Base-by-base conservation (phyloP, 768 basidiomycete species). In the Suillus subaureus region DNA sequence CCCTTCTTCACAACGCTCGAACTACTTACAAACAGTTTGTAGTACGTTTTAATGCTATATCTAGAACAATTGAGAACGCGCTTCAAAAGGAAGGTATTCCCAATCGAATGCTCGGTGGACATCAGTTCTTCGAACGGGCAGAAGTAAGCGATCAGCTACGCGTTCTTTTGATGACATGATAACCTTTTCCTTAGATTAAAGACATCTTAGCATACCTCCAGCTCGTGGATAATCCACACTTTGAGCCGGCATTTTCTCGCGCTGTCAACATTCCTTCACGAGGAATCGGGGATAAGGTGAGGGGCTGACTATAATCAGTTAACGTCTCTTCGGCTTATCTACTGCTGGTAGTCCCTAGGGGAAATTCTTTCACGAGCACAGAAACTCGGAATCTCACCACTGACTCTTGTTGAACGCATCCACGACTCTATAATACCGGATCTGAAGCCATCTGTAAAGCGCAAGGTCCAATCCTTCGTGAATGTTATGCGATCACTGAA, bases 1-100 rank as follows among this genome's bases (percentile, higher is more conserved):
- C 43, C 9, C 28, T 39, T 33, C 11, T 49, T 54, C 28, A 55
- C 7, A 47, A n/a, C 35, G 39, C 51, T 61, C 67, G 37, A 28
- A 60, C 62, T 47, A 40, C 47, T 64, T 18, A 42, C 39, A 18
- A 42, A 60, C 13, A 43, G 12, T 42, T 56, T 62, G n/a, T 66
- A 93, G 92, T 97, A 47, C 85, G 94, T 35, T 93, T 88, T 70
- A 94, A 91, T 73, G 89, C 93, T 0, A 79, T 94, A 6, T 94
- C 92, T 1, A 84, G 93, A 39, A 80, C 81, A 0, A 84, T 96
- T 40, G 95, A 96, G 77, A 84, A 82, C 16, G 88, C 89, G 0
- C 76, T 97, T 28, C 92, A 93, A 72, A 88, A 85, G 67, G 86
- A 89, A 67, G 85, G 87, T n/a, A 91, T 97, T 45, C 93, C 93